Conservation (phyloP, 2,329 filamentous ascomycete genomes). For the Talaromyces rugulosus region DNA sequence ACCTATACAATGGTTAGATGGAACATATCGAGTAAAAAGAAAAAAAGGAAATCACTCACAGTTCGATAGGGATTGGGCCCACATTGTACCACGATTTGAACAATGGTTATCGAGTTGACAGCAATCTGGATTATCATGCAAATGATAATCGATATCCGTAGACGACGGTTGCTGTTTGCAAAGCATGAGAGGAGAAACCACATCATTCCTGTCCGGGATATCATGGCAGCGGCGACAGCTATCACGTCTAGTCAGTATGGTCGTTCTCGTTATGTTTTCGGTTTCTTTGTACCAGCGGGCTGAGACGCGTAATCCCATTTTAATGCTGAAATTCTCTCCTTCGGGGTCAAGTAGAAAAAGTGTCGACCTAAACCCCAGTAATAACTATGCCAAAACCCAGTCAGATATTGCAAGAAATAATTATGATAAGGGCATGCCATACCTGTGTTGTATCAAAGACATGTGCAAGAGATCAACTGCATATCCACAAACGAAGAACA, state of each 20-base stretch:
- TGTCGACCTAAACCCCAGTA: constrained; percentile 30
- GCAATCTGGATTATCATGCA: constrained; percentile 30
- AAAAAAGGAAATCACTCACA: constrained; percentile 16
- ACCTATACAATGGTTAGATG: constrained; percentile 13
- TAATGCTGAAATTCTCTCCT: constrained; percentile 24
- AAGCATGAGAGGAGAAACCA: constrained; percentile 34
- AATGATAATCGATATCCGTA: constrained; percentile 27
- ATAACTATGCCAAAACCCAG: constrained; percentile 16
- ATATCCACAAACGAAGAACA: constrained; percentile 27
- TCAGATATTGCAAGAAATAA: neutral
- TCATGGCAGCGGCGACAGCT: constrained; percentile 31
- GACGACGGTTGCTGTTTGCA: constrained; percentile 23
- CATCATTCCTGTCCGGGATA: constrained; percentile 34
- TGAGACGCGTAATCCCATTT: constrained; percentile 25
- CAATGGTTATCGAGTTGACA: constrained; percentile 28
- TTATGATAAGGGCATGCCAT: neutral
- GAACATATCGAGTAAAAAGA: neutral
- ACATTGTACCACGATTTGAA: constrained; percentile 34
- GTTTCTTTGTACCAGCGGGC: constrained; percentile 15
- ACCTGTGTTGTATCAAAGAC: constrained; percentile 29
- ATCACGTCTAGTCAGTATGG: neutral
- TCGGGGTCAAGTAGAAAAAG: constrained; percentile 24
- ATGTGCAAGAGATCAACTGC: constrained; percentile 30
- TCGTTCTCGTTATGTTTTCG: constrained; percentile 14
- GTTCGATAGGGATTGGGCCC: constrained; percentile 29